A percentile compares a stretch with the other conserved stretches of the same genome.
Evolutionary conservation across 108 stramenopile genomes (phyloP).

Genomic region (Aurantiochytrium sp.): DNA sequence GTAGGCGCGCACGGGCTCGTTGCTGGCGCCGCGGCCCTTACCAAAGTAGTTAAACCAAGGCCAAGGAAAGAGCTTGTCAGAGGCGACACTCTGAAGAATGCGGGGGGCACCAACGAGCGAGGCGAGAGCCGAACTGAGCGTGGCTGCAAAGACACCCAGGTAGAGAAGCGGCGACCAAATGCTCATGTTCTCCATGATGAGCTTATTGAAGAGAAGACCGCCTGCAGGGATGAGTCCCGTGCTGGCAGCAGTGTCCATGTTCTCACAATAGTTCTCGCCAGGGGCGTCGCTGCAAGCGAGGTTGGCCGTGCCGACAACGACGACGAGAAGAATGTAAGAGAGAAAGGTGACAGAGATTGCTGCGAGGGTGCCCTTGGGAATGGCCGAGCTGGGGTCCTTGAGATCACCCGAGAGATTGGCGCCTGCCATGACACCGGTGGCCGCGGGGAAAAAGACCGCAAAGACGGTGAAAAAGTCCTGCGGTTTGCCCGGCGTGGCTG

Average conservation of each 20-base stretch:
- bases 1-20: constrained; percentile 37
- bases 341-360: constrained; percentile 39
- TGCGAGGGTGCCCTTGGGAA: constrained; percentile 62
- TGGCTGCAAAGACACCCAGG: constrained; percentile 59
- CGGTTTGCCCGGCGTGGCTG: neutral
- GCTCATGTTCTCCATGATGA: constrained; percentile 40
- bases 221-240: constrained; percentile 19
- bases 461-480: constrained; percentile 32
- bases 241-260: neutral
- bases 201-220: constrained; percentile 15
- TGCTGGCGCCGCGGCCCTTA: neutral
- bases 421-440: constrained; percentile 73
- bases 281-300: constrained; percentile 39
- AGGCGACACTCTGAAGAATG: constrained; percentile 59
- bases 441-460: constrained; percentile 65
- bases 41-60: constrained; percentile 12
- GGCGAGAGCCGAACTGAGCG: constrained; percentile 58
- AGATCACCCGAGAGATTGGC: constrained; percentile 54
- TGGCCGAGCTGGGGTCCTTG: constrained; percentile 50
- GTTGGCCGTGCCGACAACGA: constrained; percentile 45
- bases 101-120: constrained; percentile 59
- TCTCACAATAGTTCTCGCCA: neutral
- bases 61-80: constrained; percentile 49
- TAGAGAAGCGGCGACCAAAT: constrained; percentile 61
- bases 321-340: constrained; percentile 45